Percentiles rank a stretch among this genome's conserved stretches.
phyloP scores from a whole-genome alignment of 1,139 yeast genomes.

The Blastobotrys illinoisensis region DNA sequence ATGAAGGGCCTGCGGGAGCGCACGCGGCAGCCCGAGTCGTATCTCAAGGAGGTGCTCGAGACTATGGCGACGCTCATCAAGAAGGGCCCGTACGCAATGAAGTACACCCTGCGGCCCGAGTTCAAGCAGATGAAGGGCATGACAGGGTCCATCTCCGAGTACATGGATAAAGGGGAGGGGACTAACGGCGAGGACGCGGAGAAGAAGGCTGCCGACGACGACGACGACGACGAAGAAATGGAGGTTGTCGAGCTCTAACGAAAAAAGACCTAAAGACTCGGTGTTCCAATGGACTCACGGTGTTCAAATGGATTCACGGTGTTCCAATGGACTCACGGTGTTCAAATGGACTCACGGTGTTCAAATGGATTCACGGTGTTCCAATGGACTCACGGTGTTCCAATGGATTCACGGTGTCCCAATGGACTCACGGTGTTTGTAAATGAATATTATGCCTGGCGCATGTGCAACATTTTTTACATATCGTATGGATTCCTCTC shows the following conservation, averaged over 20 bases:
- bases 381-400: too few relatives aligned
- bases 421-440: background rate
- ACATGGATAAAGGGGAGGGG: slow-evolving; percentile 22
- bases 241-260: slow-evolving; percentile 19
- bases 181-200: slow-evolving; percentile 26
- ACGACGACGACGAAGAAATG: slow-evolving; percentile 26
- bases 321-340: too few relatives aligned
- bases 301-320: too few relatives aligned
- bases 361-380: too few relatives aligned
- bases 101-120: slow-evolving; percentile 85
- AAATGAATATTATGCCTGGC: background rate
- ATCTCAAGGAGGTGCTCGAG: slow-evolving; percentile 84
- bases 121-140: slow-evolving; percentile 51
- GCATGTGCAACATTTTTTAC: background rate
- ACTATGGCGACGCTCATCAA: slow-evolving; percentile 84
- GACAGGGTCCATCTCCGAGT: slow-evolving; percentile 30
- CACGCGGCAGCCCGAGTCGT: slow-evolving; percentile 93
- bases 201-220: slow-evolving; percentile 13
- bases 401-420: background rate
- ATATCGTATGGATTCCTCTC: too few relatives aligned
- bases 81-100: slow-evolving; percentile 93
- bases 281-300: background rate
- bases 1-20: slow-evolving; percentile 90
- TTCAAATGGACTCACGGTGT: too few relatives aligned
- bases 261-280: background rate